Evolutionary conservation across 139 green algal genomes (phyloP).

Genomic region (Picochlorum costavermella): DNA sequence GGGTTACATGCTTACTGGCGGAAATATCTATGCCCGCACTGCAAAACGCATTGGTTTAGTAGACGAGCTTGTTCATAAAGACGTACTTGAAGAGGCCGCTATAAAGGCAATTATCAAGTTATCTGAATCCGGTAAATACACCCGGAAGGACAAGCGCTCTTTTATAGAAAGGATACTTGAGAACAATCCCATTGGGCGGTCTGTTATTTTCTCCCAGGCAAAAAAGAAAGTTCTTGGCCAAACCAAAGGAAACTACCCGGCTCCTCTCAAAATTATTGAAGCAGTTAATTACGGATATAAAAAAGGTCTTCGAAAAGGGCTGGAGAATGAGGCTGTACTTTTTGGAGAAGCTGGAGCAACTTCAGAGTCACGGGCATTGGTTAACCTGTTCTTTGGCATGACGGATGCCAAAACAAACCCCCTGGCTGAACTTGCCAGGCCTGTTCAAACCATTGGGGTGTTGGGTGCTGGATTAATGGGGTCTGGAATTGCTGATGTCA

Average conservation of each 20-base stretch:
- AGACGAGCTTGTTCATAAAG: conserved; percentile 55
- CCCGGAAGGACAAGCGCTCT: too few relatives aligned
- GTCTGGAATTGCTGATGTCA: conserved; percentile 87
- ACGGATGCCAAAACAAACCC: conserved; percentile 79
- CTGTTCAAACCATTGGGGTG: conserved; percentile 73
- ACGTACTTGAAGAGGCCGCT: conserved; percentile 53
- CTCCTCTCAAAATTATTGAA: conserved; percentile 90
- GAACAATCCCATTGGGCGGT: too few relatives aligned
- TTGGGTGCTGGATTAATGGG: conserved; percentile 97
- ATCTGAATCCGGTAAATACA: too few relatives aligned
- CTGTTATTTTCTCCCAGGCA: too few relatives aligned
- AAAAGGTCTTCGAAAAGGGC: conserved; percentile 65
- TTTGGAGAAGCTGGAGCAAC: conserved; percentile 66
- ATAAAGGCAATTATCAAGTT: conserved; percentile 68
- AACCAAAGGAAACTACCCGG: conserved; percentile 54
- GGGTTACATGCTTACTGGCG: conserved; percentile 91
- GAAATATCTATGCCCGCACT: conserved; percentile 52
- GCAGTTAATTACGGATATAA: conserved; percentile 71
- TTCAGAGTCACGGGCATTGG: conserved; percentile 81
- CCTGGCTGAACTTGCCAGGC: too few relatives aligned
- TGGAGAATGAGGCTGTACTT: conserved; percentile 54
- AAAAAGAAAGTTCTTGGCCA: conserved; percentile 38
- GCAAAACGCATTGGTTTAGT: conserved; percentile 78
- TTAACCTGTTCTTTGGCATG: conserved; percentile 97
- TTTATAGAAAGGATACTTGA: too few relatives aligned